Base-by-base conservation (phyloP, 257 asterid species). In the Ligustrum vulgare region DNA sequence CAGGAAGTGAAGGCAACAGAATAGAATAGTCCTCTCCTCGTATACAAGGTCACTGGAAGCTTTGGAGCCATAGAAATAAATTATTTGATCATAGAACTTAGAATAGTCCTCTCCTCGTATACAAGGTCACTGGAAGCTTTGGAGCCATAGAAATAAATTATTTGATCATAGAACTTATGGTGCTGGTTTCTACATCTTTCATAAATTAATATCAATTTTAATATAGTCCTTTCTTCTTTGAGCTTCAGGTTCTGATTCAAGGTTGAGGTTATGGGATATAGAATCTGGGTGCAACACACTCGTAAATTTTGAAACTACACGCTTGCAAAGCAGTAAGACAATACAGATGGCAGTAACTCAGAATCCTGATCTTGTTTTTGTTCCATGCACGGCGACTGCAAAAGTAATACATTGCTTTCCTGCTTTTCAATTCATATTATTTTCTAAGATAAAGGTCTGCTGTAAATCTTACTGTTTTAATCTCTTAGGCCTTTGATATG, bases 251-350 rank as follows among this genome's bases (percentile, higher is more conserved):
- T 92, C 99, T 80, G 99, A 92, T 89, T 92, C 99, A 39, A 89
- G 99, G 86, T 79, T 94, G 84, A 92, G 96, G 84, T 80, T 94
- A 82, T 94, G 98, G 99, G 99, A 94, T 80, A 85, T 91, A 78
- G 97, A 91, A 73, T 88, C 99, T 77, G 98, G 98, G 71, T 88
- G 96, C 88, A 94, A 94, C 71, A 91, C 98, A 13, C 96, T 94
- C 49, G 98, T 95, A 37, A 95, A 95, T 87, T 95, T 84, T 67
- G 98, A 91, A 82, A 90, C 92, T 45, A 79, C 89, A 15, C 96
- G 98, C 75, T 85, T 95, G 11, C 98, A 89, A 80, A 85, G 92
- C 76, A 89, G 88, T 81, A 93, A 93, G 79, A 83, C 92, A 65
- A 75, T 90, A 78, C 99, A 95, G 77, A 79, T 95, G 86, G 96